Evolutionary conservation across 352 stramenopile genomes (phyloP).

Genomic region (Phytophthora sp.): DNA sequence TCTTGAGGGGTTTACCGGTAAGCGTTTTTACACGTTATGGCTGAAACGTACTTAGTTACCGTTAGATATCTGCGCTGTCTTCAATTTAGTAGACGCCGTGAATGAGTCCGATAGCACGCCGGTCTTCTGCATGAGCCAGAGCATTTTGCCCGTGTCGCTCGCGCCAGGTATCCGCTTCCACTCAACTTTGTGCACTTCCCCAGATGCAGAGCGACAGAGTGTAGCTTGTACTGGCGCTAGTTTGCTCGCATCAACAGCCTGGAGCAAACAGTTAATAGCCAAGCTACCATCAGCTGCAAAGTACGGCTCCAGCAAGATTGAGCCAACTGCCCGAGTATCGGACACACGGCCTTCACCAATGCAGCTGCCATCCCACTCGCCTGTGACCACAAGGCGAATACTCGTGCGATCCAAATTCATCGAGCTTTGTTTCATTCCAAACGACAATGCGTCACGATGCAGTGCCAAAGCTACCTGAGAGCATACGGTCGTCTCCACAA

Average conservation of each 20-base stretch:
- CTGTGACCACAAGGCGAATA: conserved; percentile 74
- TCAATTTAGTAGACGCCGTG: conserved; percentile 19
- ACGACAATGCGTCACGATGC: conserved; percentile 72
- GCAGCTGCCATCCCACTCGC: conserved; percentile 83
- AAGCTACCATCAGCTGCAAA: conserved; percentile 59
- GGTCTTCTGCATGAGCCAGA: conserved; percentile 79
- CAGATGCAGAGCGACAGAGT: conserved; percentile 46
- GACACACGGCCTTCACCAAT: conserved; percentile 87
- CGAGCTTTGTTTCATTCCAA: conserved; percentile 77
- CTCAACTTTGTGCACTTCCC: conserved; percentile 66
- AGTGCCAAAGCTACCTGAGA: conserved; percentile 75
- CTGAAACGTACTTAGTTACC: conserved; percentile 29
- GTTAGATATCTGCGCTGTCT: conserved; percentile 32
- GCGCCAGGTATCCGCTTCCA: conserved; percentile 82
- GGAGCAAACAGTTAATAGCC: conserved; percentile 75
- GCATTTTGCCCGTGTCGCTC: conserved; percentile 72
- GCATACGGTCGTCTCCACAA: conserved; percentile 79
- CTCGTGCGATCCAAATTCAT: conserved; percentile 81
- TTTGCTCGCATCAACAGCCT: conserved; percentile 61
- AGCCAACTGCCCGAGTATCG: conserved; percentile 67
- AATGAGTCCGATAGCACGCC: conserved; percentile 43
- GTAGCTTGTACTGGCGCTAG: conserved; percentile 42
- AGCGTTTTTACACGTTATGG: too few species aligned
- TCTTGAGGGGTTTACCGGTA: too few species aligned
- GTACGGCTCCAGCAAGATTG: conserved; percentile 80